These are phyloP conservation scores for Zygosaccharomyces gambellarensis DNA, from an alignment of 805 yeast species.

Conservation along the genomic window DNA sequence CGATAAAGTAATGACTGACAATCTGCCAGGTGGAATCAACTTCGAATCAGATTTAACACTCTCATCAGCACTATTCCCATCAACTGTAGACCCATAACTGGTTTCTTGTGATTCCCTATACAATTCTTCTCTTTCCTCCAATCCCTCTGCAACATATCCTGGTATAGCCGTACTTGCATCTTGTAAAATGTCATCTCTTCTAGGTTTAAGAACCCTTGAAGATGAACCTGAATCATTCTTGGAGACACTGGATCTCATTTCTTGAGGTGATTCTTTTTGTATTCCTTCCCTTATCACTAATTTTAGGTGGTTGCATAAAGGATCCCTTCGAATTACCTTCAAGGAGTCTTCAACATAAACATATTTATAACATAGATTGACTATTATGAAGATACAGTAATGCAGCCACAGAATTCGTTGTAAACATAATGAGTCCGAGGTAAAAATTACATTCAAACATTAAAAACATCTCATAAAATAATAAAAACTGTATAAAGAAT, in stretches of 20 bases:
- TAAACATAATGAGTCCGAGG: no score
- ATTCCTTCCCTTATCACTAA: not conserved
- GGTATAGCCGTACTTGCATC: constrained; percentile 35
- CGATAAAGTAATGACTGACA: constrained; percentile 37
- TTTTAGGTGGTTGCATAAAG: not conserved
- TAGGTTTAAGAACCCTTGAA: constrained; percentile 8
- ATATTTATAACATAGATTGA: not conserved
- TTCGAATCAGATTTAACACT: constrained; percentile 5
- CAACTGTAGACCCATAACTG: constrained; percentile 14
- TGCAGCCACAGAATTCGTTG: not conserved
- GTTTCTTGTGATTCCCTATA: constrained; percentile 3
- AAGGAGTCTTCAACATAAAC: not conserved
- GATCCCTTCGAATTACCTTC: not conserved
- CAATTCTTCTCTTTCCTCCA: constrained; percentile 29
- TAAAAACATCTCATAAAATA: not conserved
- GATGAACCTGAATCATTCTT: not conserved
- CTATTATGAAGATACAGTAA: not conserved
- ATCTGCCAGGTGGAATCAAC: constrained; percentile 16
- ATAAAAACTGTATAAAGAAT: not conserved
- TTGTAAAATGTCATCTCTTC: constrained; percentile 14
- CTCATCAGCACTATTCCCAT: constrained; percentile 1
- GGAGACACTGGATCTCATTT: not conserved
- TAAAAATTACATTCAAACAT: not conserved
- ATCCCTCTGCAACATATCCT: constrained; percentile 35
- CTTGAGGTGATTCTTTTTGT: not conserved